These are phyloP conservation scores for Amphichorda felina DNA, from an alignment of 2,329 filamentous ascomycete species.

Conservation along the genomic window DNA sequence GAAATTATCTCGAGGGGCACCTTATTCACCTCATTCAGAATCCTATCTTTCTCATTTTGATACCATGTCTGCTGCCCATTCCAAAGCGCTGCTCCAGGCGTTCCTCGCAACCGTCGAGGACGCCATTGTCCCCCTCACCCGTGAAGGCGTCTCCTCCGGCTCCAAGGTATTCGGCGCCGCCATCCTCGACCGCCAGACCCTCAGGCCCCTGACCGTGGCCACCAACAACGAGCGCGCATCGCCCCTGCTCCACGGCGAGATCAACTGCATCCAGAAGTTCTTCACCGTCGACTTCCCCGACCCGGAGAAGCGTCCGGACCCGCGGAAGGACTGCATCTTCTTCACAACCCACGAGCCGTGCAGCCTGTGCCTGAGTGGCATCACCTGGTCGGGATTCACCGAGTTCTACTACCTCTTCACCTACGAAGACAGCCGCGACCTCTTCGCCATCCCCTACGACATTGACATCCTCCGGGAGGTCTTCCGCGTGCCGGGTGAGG, in stretches of 20 bases:
- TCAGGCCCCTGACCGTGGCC: constrained; percentile 32
- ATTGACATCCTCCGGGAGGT: constrained; percentile 45
- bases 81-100: constrained; percentile 5
- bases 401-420: constrained; percentile 48
- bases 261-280: constrained; percentile 49
- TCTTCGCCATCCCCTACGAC: constrained; percentile 44
- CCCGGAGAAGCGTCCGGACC: constrained; percentile 22
- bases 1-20: too few species aligned
- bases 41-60: neutral
- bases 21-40: too few species aligned
- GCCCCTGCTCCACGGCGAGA: constrained; percentile 45
- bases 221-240: constrained; percentile 45
- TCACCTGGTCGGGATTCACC: constrained; percentile 44
- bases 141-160: constrained; percentile 34
- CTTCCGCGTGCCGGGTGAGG: constrained; percentile 32
- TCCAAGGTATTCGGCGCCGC: constrained; percentile 46
- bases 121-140: constrained; percentile 38
- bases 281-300: constrained; percentile 26
- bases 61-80: neutral
- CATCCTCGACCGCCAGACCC: constrained; percentile 29
- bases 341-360: constrained; percentile 48
- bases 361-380: constrained; percentile 43
- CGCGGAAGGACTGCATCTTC: constrained; percentile 41
- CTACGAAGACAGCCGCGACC: constrained; percentile 43
- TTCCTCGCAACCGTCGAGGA: constrained; percentile 30